Evolutionary conservation across 2,329 filamentous ascomycete genomes (phyloP).

Genomic region (Ambrosiella beaveri): DNA sequence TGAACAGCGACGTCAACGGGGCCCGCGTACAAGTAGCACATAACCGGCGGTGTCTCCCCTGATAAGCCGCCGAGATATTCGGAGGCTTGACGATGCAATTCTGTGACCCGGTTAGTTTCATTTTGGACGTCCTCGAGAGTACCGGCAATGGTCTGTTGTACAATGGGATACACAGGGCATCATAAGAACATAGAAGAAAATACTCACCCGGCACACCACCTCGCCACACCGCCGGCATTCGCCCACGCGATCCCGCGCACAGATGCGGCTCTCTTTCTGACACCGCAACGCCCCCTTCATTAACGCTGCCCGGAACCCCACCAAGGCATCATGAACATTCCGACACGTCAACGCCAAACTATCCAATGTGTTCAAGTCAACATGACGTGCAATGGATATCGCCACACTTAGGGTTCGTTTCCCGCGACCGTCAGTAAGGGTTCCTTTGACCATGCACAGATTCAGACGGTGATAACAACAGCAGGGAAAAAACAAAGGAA

Average conservation of each 20-base stretch:
- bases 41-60: conserved; percentile 62
- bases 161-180: too few species aligned
- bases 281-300: conserved; percentile 64
- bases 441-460: background rate
- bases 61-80: conserved; percentile 41
- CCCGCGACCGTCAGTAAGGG: background rate
- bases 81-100: conserved; percentile 83
- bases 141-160: too few species aligned
- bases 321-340: conserved; percentile 56
- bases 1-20: conserved; percentile 42
- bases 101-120: conserved; percentile 26
- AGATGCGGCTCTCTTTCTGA: conserved; percentile 32
- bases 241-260: conserved; percentile 73
- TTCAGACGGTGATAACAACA: background rate
- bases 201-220: conserved; percentile 63
- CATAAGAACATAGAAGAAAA: background rate
- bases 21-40: conserved; percentile 59
- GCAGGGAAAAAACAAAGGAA: background rate
- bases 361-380: conserved; percentile 79
- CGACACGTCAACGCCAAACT: conserved; percentile 68
- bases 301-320: conserved; percentile 61
- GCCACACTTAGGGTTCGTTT: conserved; percentile 41
- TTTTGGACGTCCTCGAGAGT: too few species aligned
- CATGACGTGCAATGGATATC: conserved; percentile 52
- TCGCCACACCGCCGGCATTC: conserved; percentile 63